Conservation (phyloP, 495 filamentous ascomycete species). For the Aspergillus bertholletiae region DNA sequence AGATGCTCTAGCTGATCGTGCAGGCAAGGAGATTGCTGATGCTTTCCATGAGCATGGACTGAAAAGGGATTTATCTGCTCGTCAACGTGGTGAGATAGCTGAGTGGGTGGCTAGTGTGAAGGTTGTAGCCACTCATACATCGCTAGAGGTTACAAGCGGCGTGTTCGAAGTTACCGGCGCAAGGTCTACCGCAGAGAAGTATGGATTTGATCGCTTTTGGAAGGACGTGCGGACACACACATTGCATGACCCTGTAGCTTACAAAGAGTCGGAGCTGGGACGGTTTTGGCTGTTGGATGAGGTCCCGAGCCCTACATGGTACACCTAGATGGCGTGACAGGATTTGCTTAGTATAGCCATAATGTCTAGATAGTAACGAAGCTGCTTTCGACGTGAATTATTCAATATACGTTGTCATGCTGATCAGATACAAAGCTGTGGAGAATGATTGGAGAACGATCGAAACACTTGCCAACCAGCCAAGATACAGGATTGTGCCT, state of each 20-base stretch:
- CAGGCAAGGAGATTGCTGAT: conserved; percentile 39
- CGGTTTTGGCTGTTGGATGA: conserved; percentile 49
- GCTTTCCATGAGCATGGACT: conserved; percentile 36
- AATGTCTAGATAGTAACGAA: no score
- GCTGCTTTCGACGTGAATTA: no score
- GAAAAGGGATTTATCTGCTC: conserved; percentile 37
- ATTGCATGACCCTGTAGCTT: conserved; percentile 60
- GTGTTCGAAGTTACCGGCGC: conserved; percentile 60
- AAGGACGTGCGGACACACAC: conserved; percentile 58
- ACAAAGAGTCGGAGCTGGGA: conserved; percentile 58
- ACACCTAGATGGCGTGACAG: conserved; percentile 45
- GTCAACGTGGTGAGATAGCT: conserved; percentile 52
- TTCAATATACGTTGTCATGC: no score
- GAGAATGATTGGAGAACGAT: no score
- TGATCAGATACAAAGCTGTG: no score
- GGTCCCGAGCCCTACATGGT: conserved; percentile 55
- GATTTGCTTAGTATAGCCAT: no score
- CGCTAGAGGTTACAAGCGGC: conserved; percentile 49
- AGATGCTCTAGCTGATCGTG: conserved; percentile 51
- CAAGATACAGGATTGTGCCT: no score
- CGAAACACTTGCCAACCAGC: no score
- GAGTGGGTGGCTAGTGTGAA: conserved; percentile 59
- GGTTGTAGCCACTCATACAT: conserved; percentile 55
- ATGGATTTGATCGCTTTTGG: conserved; percentile 59
- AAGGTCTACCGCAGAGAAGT: conserved; percentile 47